A percentile compares a stretch with the other conserved stretches of the same genome.
These are phyloP conservation scores for Gnomoniopsis sp. DNA, from an alignment of 2,329 filamentous ascomycete genomes.

Conservation along the genomic window DNA sequence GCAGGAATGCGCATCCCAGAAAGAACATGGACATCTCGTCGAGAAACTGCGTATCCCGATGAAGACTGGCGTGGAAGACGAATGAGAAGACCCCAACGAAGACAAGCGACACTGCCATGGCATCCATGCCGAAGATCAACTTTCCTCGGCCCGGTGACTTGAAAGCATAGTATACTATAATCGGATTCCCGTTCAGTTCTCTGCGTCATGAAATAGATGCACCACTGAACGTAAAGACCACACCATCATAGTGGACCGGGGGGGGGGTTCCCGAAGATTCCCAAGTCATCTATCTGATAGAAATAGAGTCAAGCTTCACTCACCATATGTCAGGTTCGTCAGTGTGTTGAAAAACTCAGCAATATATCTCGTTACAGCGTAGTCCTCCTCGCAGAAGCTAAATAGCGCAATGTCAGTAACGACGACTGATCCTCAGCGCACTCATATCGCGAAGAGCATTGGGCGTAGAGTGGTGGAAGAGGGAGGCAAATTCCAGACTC, in stretches of 20 bases:
- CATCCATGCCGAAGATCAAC: constrained; percentile 31
- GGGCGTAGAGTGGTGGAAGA: too few relatives aligned
- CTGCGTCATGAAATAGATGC: background rate
- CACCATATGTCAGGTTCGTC: constrained; percentile 11
- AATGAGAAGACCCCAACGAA: constrained; percentile 40
- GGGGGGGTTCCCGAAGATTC: too few relatives aligned
- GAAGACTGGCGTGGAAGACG: constrained; percentile 42
- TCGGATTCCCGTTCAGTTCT: background rate
- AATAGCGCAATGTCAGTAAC: background rate
- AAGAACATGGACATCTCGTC: constrained; percentile 60
- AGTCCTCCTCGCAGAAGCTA: constrained; percentile 30
- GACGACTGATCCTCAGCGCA: background rate
- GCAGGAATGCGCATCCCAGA: constrained; percentile 48
- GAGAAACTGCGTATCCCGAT: constrained; percentile 39
- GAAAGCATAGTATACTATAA: constrained; percentile 10
- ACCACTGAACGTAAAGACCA: background rate
- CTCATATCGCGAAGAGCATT: background rate
- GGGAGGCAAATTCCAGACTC: background rate
- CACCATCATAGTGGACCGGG: background rate
- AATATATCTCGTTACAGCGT: constrained; percentile 7
- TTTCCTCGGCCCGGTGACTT: constrained; percentile 28
- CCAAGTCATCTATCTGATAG: too few relatives aligned
- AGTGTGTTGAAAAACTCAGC: constrained; percentile 13
- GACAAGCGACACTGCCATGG: constrained; percentile 39
- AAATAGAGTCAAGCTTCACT: too few relatives aligned